Evolutionary conservation across 495 filamentous ascomycete species (phyloP).

Genomic region (Tuber brumale): DNA sequence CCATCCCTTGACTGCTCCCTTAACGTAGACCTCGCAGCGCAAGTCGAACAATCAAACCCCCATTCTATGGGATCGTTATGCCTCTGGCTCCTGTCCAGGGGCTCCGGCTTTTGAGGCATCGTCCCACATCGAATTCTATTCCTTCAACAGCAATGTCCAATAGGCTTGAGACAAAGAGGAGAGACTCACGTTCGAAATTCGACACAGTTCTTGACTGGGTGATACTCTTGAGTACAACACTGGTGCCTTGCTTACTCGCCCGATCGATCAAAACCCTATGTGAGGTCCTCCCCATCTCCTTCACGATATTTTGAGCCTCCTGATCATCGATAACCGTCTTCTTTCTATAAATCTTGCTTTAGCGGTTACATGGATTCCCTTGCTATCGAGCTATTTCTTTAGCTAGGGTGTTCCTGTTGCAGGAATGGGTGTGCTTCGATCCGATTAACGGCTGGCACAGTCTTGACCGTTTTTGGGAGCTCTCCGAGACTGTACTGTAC

Average conservation of each 20-base stretch:
- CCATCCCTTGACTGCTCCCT: constrained; percentile 47
- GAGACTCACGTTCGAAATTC: constrained; percentile 49
- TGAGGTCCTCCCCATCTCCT: constrained; percentile 47
- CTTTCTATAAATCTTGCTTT: constrained; percentile 51
- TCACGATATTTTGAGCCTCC: constrained; percentile 45
- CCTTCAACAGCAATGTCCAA: constrained; percentile 3
- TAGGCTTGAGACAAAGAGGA: background rate
- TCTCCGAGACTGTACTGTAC: constrained; percentile 65
- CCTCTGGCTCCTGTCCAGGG: constrained; percentile 47
- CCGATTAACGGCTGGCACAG: constrained; percentile 80
- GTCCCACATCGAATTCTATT: constrained; percentile 49
- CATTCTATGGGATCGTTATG: constrained; percentile 52
- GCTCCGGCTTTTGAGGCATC: constrained; percentile 48
- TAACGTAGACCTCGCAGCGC: constrained; percentile 47
- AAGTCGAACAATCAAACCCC: constrained; percentile 51
- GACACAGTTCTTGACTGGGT: constrained; percentile 53
- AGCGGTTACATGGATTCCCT: constrained; percentile 54
- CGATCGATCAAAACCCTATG: constrained; percentile 51
- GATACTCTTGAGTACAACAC: constrained; percentile 57
- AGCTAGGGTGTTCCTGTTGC: constrained; percentile 51
- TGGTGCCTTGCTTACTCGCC: constrained; percentile 51
- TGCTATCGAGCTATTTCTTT: constrained; percentile 43
- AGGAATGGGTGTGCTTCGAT: constrained; percentile 81
- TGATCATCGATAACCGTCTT: constrained; percentile 46
- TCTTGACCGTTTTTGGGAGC: constrained; percentile 57